A percentile compares a stretch with the other conserved stretches of the same genome.
Conservation (phyloP, 2,329 filamentous ascomycete species). For the Phialophora expanda region DNA sequence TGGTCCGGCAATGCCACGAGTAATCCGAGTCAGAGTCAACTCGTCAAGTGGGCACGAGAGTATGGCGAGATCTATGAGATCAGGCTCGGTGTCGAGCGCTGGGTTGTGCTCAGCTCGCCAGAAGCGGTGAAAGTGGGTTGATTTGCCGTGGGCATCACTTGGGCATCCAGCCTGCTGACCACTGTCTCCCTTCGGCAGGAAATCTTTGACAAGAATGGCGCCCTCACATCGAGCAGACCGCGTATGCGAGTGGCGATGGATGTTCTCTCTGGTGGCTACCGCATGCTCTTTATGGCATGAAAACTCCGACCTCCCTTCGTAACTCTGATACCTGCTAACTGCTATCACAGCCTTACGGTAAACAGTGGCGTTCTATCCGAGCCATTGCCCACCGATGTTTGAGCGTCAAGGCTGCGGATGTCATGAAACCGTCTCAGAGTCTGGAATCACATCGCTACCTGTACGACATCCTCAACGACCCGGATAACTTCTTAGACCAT, state of each 20-base stretch:
- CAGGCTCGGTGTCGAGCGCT: constrained; percentile 27
- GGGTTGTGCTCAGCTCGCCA: constrained; percentile 22
- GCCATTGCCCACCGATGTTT: constrained; percentile 14
- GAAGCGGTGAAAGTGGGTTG: constrained; percentile 19
- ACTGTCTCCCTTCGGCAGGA: constrained; percentile 1
- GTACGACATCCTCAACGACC: constrained; percentile 12
- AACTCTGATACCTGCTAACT: background rate
- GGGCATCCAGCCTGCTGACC: background rate
- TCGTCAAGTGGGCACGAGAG: constrained; percentile 33
- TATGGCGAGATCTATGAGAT: constrained; percentile 33
- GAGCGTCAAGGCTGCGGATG: constrained; percentile 14
- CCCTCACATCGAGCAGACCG: background rate
- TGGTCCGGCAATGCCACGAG: constrained; percentile 16
- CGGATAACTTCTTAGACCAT: constrained; percentile 12
- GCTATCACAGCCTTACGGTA: constrained; percentile 11
- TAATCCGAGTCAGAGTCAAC: constrained; percentile 23
- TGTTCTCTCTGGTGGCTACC: constrained; percentile 20
- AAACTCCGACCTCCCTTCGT: background rate
- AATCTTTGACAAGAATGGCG: constrained; percentile 15
- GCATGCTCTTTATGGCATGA: constrained; percentile 24
- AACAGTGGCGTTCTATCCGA: constrained; percentile 17
- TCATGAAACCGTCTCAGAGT: constrained; percentile 16
- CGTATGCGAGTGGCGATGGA: constrained; percentile 13
- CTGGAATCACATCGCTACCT: constrained; percentile 13
- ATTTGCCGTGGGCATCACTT: background rate